Conservation (phyloP, 768 basidiomycete species). For the Polyporus arcularius region DNA sequence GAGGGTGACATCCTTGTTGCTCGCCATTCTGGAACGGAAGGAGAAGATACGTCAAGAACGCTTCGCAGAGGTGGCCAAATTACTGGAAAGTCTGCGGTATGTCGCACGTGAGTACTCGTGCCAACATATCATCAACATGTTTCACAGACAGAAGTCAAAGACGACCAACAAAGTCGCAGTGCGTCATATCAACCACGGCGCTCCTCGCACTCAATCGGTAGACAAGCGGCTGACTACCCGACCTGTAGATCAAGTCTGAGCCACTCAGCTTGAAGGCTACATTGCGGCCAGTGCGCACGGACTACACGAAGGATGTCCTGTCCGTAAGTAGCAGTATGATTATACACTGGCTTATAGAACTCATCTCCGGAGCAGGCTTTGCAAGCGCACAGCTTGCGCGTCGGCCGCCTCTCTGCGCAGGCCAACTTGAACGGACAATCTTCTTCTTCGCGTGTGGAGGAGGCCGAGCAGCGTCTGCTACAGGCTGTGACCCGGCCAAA, state of each 20-base stretch:
- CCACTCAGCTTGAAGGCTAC: too few relatives aligned
- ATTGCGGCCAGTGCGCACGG: background rate
- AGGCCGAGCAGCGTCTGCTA: constrained; percentile 1
- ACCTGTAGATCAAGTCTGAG: too few relatives aligned
- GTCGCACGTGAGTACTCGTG: background rate
- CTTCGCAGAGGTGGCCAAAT: background rate
- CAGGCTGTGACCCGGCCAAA: background rate
- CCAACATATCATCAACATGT: too few relatives aligned
- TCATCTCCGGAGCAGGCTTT: constrained; percentile 4
- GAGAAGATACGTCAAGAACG: constrained; percentile 13
- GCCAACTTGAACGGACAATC: background rate
- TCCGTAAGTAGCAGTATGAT: constrained; percentile 5
- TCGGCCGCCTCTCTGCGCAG: background rate
- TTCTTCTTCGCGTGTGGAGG: background rate
- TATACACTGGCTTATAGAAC: background rate
- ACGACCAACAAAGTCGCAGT: too few relatives aligned
- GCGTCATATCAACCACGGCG: too few relatives aligned
- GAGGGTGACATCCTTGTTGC: background rate
- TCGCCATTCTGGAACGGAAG: constrained; percentile 17
- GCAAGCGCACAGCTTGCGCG: constrained; percentile 12
- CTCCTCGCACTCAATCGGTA: too few relatives aligned
- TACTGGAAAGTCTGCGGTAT: constrained; percentile 10
- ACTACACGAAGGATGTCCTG: constrained; percentile 14
- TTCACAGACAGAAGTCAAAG: too few relatives aligned
- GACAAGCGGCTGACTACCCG: too few relatives aligned